Evolutionary conservation across 108 stramenopile species (phyloP).

Genomic region (Nitzschia sp.): DNA sequence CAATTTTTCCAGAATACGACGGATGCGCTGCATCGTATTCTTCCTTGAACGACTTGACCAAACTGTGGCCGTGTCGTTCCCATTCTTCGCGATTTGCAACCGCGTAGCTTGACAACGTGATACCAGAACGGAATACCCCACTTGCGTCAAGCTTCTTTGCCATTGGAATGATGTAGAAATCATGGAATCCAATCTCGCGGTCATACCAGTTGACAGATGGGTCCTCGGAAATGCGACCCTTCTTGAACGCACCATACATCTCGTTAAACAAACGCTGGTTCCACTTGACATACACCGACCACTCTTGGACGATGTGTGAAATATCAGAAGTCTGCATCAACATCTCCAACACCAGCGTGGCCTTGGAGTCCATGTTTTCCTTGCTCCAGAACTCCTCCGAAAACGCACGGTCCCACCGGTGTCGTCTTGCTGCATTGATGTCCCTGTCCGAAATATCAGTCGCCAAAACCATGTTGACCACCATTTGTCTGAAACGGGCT

Average conservation of each 20-base stretch:
- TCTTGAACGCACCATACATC: slow-evolving; percentile 43
- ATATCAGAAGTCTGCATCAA: slow-evolving; percentile 58
- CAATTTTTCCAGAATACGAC: no score
- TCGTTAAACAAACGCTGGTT: slow-evolving; percentile 58
- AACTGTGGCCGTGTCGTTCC: slow-evolving; percentile 6
- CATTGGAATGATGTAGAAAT: slow-evolving; percentile 58
- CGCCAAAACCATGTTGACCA: slow-evolving; percentile 45
- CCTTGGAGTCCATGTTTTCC: slow-evolving; percentile 28
- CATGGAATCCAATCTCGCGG: slow-evolving; percentile 60
- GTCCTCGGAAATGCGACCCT: slow-evolving; percentile 28
- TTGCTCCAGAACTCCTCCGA: neutral
- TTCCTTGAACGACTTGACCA: no score
- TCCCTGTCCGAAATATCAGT: slow-evolving; percentile 51
- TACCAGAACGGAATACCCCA: slow-evolving; percentile 48
- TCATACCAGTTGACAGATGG: slow-evolving; percentile 58
- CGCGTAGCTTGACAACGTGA: slow-evolving; percentile 49
- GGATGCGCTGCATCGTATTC: no score
- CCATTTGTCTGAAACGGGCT: slow-evolving; percentile 39
- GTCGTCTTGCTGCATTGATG: slow-evolving; percentile 18
- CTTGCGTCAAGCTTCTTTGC: slow-evolving; percentile 53
- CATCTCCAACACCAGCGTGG: slow-evolving; percentile 46
- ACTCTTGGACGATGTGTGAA: slow-evolving; percentile 59
- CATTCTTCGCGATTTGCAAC: slow-evolving; percentile 47
- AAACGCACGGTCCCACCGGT: slow-evolving; percentile 55
- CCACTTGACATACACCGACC: slow-evolving; percentile 57